These are phyloP conservation scores for Talaromyces trachyspermus DNA, from an alignment of 495 filamentous ascomycete species.

Conservation along the genomic window DNA sequence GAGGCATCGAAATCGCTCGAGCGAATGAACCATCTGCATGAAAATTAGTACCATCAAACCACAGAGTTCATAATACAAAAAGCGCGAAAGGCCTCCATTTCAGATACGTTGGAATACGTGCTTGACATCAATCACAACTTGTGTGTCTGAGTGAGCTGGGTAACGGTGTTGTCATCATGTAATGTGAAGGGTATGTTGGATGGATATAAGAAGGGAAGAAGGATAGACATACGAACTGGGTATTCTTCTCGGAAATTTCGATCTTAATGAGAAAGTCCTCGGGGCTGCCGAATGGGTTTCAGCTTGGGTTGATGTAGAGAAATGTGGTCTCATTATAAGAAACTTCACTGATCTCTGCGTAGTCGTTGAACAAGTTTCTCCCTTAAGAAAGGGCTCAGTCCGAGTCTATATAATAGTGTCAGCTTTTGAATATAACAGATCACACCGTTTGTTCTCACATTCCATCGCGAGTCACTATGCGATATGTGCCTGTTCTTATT, in stretches of 20 bases:
- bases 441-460: too few species aligned
- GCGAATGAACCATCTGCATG: too few species aligned
- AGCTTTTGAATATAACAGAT: too few species aligned
- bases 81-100: not conserved
- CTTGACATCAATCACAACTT: slow-evolving; percentile 9
- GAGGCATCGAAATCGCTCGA: too few species aligned
- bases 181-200: not conserved
- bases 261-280: too few species aligned
- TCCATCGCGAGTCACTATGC: slow-evolving; percentile 52
- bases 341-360: slow-evolving; percentile 15
- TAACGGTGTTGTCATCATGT: slow-evolving; percentile 11
- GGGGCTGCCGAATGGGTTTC: not conserved
- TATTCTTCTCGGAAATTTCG: too few species aligned
- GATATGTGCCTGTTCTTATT: slow-evolving; percentile 37
- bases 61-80: not conserved
- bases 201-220: not conserved
- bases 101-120: slow-evolving; percentile 8
- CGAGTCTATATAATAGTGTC: too few species aligned
- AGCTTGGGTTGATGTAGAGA: not conserved
- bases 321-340: not conserved
- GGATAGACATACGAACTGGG: too few species aligned
- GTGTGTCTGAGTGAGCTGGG: slow-evolving; percentile 11
- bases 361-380: slow-evolving; percentile 47
- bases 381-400: slow-evolving; percentile 49
- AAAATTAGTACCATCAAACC: too few species aligned